These are phyloP conservation scores for Wickerhamiella kurtzmanii DNA, from an alignment of 805 yeast species.

Conservation along the genomic window DNA sequence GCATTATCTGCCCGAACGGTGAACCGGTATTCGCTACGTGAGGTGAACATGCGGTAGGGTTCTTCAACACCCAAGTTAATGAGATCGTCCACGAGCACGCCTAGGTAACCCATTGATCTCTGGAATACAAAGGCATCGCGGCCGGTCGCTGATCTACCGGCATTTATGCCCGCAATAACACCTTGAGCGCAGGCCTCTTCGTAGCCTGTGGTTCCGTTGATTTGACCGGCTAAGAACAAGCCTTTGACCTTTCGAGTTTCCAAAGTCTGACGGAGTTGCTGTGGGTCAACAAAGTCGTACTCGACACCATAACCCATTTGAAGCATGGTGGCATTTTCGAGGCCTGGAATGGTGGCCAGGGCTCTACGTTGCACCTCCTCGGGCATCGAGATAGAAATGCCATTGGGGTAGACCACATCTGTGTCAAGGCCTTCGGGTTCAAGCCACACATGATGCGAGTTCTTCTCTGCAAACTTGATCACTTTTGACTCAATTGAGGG, in stretches of 20 bases:
- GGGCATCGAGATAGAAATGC: slow-evolving; percentile 93
- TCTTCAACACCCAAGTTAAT: slow-evolving; percentile 92
- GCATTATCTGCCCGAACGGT: slow-evolving; percentile 92
- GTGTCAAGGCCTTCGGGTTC: slow-evolving; percentile 93
- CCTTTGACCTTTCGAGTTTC: slow-evolving; percentile 75
- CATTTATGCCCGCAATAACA: slow-evolving; percentile 86
- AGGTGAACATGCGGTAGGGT: slow-evolving; percentile 96
- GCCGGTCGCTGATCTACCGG: slow-evolving; percentile 45
- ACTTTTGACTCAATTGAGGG: slow-evolving; percentile 92
- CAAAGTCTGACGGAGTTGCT: slow-evolving; percentile 62
- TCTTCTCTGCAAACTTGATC: slow-evolving; percentile 62
- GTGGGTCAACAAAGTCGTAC: slow-evolving; percentile 90
- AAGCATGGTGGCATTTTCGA: slow-evolving; percentile 73
- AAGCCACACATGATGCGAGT: slow-evolving; percentile 75
- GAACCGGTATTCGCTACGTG: slow-evolving; percentile 85
- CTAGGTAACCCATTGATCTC: slow-evolving; percentile 79
- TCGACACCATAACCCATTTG: slow-evolving; percentile 99
- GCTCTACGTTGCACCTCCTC: slow-evolving; percentile 72
- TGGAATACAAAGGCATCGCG: slow-evolving; percentile 39
- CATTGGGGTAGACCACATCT: slow-evolving; percentile 87
- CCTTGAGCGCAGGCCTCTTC: slow-evolving; percentile 99
- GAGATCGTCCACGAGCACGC: slow-evolving; percentile 85
- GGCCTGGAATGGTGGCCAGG: slow-evolving; percentile 69
- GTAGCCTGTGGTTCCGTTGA: slow-evolving; percentile 96
- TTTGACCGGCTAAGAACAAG: slow-evolving; percentile 85